A percentile compares a stretch with the other conserved stretches of the same genome.
Evolutionary conservation across 192 early-diverging fungal species (phyloP).

Genomic region (Rhizoclosmatium globosum): DNA sequence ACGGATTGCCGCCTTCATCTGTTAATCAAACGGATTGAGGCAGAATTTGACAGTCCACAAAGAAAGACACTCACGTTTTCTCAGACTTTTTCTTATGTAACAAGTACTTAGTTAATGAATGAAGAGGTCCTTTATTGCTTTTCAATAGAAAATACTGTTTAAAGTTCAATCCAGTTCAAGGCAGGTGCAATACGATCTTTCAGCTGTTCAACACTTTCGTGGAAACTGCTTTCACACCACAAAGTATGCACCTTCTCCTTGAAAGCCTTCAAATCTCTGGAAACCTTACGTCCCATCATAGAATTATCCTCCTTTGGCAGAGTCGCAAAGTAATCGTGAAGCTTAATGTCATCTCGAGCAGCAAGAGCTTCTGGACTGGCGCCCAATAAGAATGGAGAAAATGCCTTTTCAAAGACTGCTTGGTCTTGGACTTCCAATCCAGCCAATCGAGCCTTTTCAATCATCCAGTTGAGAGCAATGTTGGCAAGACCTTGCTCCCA

Average conservation of each 20-base stretch:
- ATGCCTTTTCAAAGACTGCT: conserved; percentile 6
- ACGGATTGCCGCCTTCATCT: too few relatives aligned
- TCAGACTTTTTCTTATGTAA: too few relatives aligned
- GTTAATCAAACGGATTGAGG: too few relatives aligned
- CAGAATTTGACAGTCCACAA: too few relatives aligned
- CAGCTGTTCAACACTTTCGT: background rate
- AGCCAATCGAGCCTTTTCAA: conserved; percentile 35
- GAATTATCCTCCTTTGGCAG: background rate
- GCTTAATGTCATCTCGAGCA: background rate
- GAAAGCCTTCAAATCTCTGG: conserved; percentile 20
- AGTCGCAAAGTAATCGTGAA: conserved; percentile 24
- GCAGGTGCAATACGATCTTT: background rate
- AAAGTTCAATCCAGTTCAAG: too few relatives aligned
- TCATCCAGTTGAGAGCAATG: conserved; percentile 39
- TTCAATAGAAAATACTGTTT: too few relatives aligned
- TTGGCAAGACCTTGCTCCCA: conserved; percentile 37
- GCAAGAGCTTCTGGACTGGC: background rate
- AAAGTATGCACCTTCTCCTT: background rate
- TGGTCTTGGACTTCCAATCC: conserved; percentile 15
- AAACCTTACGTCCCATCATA: conserved; percentile 12
- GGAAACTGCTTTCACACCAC: background rate
- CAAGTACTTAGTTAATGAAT: too few relatives aligned
- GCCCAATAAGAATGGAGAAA: conserved; percentile 24
- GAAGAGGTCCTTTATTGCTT: too few relatives aligned
- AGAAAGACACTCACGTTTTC: too few relatives aligned